A percentile compares a stretch with the other conserved stretches of the same genome.
phyloP scores from a whole-genome alignment of 176 grass and related monocot species.

The Leersia perrieri region DNA sequence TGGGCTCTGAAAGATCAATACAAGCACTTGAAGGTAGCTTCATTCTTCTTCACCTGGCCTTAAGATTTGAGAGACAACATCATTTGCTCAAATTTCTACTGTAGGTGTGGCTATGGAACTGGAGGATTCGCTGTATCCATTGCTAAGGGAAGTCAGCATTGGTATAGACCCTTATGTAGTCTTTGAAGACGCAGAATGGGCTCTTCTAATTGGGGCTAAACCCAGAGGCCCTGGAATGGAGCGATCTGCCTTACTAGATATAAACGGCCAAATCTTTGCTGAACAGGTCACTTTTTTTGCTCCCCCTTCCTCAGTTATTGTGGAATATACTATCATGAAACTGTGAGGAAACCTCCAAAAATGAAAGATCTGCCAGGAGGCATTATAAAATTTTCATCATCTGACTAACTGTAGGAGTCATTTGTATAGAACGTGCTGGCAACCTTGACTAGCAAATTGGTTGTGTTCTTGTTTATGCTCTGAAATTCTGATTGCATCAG shows the following conservation, averaged over 20 bases:
- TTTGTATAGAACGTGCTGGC: background rate
- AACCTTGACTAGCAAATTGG: background rate
- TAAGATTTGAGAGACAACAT: background rate
- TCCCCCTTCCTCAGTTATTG: background rate
- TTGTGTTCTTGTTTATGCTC: conserved; percentile 18
- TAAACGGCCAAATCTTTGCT: conserved; percentile 92
- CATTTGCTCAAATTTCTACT: conserved; percentile 23
- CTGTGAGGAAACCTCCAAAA: background rate
- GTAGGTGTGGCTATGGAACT: conserved; percentile 96
- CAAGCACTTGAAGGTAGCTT: conserved; percentile 84
- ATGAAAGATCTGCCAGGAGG: background rate
- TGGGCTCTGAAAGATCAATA: conserved; percentile 90
- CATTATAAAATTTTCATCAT: background rate
- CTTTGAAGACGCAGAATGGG: conserved; percentile 83
- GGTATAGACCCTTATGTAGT: conserved; percentile 79
- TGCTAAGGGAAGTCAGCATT: conserved; percentile 92
- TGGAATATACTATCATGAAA: background rate
- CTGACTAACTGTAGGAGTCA: background rate
- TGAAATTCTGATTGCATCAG: conserved; percentile 54
- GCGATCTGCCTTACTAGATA: conserved; percentile 78
- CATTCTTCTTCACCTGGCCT: conserved; percentile 1
- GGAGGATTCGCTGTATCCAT: conserved; percentile 91
- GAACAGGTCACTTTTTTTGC: conserved; percentile 64
- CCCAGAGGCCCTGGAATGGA: conserved; percentile 97
- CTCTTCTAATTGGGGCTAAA: conserved; percentile 94